Evolutionary conservation across 164 flowering plant species (phyloP), one percentile per base, ranked within the genome.

Genomic region (Nymphaea colorata): DNA sequence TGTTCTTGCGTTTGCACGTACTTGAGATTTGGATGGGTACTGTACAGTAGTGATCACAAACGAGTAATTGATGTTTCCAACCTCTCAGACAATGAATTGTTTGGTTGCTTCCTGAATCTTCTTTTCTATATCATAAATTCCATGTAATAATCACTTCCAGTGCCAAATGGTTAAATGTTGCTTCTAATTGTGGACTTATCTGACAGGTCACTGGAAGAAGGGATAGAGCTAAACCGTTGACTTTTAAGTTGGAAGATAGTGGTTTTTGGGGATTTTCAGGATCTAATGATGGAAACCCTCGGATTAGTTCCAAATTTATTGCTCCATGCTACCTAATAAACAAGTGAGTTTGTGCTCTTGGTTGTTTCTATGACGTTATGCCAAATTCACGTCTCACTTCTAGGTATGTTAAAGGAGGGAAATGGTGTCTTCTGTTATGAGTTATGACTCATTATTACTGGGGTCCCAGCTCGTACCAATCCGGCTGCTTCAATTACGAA

Each of bases 141-240:
- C 12, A 47, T 47, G 55, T 47, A 12, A 4, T 47, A 47, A 47
- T 12, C 7, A 12, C 55, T 47, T 47, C 12, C 5, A 12, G 7
- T 47, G 7, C 12, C 7, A 47, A 47, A 47, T 6, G 7, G 55
- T 47, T 47, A 2, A 47, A 47, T 12, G 12, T 47, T 2, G 7
- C 55, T 47, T 47, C 7, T 12, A 47, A 47, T 12, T 6, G 12
- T 47, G 7, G 55, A 12, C 5, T 4, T 7, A 7, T 6, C 55
- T 61, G 10, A 43, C 84, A 94, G 98, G 97, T 94, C 59, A 94
- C 97, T 14, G 98, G 98, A 60, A 85, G 98, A 79, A 87, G 98
- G 75, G 98, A 94, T 62, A 84, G 96, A 77, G 97, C 98, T 60
- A 94, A 87, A 75, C 96, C 98, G 45, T 75, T 94, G 80, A 84